Conservation (phyloP, 352 stramenopile species). For the Blastocystis hominis region DNA sequence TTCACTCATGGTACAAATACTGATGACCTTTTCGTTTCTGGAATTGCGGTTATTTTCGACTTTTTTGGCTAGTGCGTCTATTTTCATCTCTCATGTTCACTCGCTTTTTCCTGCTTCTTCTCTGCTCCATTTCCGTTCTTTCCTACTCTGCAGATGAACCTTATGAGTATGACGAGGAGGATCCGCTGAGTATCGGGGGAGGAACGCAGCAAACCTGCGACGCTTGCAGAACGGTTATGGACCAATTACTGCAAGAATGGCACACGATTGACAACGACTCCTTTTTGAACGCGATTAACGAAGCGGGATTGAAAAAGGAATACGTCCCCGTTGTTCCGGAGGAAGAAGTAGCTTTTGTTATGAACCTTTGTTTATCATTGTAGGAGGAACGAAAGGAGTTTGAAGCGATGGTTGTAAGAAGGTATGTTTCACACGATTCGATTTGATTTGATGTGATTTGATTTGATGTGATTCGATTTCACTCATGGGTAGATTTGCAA, state of each 20-base stretch:
- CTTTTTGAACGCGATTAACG: slow-evolving; percentile 25
- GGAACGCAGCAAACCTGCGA: slow-evolving; percentile 54
- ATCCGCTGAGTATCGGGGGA: slow-evolving; percentile 50
- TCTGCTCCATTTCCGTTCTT: not conserved
- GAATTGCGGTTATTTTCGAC: not conserved
- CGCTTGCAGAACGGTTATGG: slow-evolving; percentile 56
- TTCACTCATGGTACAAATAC: not conserved
- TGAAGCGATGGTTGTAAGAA: not conserved
- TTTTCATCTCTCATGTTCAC: not conserved
- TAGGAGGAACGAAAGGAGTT: slow-evolving; percentile 37
- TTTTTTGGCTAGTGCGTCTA: too few relatives aligned
- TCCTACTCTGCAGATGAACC: not conserved
- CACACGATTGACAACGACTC: slow-evolving; percentile 41
- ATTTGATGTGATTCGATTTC: not conserved
- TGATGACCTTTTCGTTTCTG: not conserved
- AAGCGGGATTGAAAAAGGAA: slow-evolving; percentile 33
- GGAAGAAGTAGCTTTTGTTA: not conserved
- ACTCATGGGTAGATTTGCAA: slow-evolving; percentile 9
- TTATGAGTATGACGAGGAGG: slow-evolving; percentile 24
- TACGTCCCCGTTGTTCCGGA: slow-evolving; percentile 46
- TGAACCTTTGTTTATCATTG: too few relatives aligned
- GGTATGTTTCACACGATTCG: not conserved
- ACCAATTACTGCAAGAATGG: slow-evolving; percentile 51
- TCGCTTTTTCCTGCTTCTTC: not conserved
- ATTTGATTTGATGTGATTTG: not conserved